Base-by-base conservation (phyloP, 176 grass and related monocot genomes). In the Alloteropsis semialata region DNA sequence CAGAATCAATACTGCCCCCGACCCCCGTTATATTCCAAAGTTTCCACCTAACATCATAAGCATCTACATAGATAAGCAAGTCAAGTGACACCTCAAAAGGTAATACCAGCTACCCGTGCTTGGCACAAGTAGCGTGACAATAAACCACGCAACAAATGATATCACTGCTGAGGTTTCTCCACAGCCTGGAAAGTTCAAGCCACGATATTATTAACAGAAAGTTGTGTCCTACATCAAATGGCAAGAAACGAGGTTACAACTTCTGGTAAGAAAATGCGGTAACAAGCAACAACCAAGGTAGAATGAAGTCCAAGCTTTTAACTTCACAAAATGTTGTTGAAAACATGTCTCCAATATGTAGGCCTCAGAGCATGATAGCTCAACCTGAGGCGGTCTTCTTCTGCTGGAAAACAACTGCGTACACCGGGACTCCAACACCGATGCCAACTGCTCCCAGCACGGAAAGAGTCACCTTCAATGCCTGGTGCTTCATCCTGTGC, bases 401-500 rank as follows among this genome's bases (percentile, higher is more conserved):
- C 86, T 95, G 95, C 87, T 91, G 88, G 77, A 95, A 98, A 46
- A 84, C 21, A 30, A 97, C 88, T 2, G 95, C 95, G 36, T 84
- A 91, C 16, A 97, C 19, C 0, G 95, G 95, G 76, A 98, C 88
- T 21, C 14, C 88, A 29, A 95, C 56, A 1, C 95, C 95, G 64
- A 98, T 81, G 27, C 90, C 13, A 66, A 95, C 69, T 4, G 13
- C 88, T 62, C 81, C 70, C 4, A 87, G 27, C 61, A 98, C 95
- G 0, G 88, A 84, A 28, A 91, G 76, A 48, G 87, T 62, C 45
- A 67, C 61, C 76, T 92, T 95, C 45, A 94, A 79, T 14, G 50
- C 84, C 49, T 91, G 95, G 72, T 98, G 24, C 75, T 91, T 95
- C 92, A 98, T 95, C 63, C 88, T 91, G 78, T 98, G 83, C 77